These are phyloP conservation scores for Aspergillus unguis DNA, from an alignment of 2,329 filamentous ascomycete genomes.

Conservation along the genomic window DNA sequence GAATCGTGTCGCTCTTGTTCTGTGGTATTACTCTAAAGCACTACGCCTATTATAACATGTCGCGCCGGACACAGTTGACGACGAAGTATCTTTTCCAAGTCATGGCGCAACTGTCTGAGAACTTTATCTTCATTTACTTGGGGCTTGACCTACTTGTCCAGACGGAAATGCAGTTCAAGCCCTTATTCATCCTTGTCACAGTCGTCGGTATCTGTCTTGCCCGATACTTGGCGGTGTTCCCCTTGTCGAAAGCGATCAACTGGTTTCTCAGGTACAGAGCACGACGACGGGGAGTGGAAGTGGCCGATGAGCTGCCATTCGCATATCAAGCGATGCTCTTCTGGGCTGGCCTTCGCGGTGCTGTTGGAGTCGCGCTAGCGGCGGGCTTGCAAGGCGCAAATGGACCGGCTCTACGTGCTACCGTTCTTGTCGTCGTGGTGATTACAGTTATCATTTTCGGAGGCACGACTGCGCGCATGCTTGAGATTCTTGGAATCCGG, in stretches of 20 bases:
- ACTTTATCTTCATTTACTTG: conserved; percentile 99
- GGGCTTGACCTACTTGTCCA: conserved; percentile 94
- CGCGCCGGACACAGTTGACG: conserved; percentile 89
- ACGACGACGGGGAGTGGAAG: conserved; percentile 68
- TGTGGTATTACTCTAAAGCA: conserved; percentile 98
- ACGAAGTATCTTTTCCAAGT: conserved; percentile 98
- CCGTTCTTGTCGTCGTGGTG: conserved; percentile 95
- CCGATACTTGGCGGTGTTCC: conserved; percentile 91
- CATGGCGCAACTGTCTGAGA: conserved; percentile 90
- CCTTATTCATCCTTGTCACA: conserved; percentile 89
- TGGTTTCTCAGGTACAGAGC: conserved; percentile 87
- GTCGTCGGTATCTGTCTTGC: conserved; percentile 88
- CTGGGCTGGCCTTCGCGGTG: conserved; percentile 93
- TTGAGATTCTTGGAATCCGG: conserved; percentile 93
- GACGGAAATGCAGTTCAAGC: conserved; percentile 81
- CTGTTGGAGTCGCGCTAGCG: conserved; percentile 90
- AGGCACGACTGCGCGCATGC: conserved; percentile 93
- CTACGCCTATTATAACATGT: conserved; percentile 99
- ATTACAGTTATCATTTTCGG: conserved; percentile 98
- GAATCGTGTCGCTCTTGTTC: conserved; percentile 93
- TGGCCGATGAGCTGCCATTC: conserved; percentile 83
- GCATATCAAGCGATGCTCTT: conserved; percentile 99
- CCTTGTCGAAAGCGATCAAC: conserved; percentile 84
- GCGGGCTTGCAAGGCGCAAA: conserved; percentile 82
- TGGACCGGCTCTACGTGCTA: conserved; percentile 78